A percentile compares a stretch with the other conserved stretches of the same genome.
Evolutionary conservation across 192 early-diverging fungal species (phyloP).

Genomic region (Coemansia reversa): DNA sequence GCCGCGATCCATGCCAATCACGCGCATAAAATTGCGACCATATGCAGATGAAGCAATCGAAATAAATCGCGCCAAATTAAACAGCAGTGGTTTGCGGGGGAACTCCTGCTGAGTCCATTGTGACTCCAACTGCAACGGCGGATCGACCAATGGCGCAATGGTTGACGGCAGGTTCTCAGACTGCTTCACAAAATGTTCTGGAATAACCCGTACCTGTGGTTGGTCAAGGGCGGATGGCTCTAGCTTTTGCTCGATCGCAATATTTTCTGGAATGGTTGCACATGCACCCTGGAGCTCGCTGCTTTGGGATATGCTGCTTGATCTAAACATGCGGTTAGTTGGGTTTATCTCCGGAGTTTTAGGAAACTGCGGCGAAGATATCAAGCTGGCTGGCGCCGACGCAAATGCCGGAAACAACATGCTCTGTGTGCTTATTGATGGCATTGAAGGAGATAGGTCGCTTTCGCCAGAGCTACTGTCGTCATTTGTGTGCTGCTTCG

Average conservation of each 20-base stretch:
- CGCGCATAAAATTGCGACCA: slow-evolving; percentile 72
- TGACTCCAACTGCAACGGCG: slow-evolving; percentile 11
- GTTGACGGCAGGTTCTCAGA: neutral
- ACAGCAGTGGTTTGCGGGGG: slow-evolving; percentile 57
- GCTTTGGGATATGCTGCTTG: slow-evolving; percentile 3
- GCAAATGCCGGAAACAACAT: slow-evolving; percentile 27
- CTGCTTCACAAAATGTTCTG: neutral
- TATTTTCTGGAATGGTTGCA: neutral
- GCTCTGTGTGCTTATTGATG: slow-evolving; percentile 7
- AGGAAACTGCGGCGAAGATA: slow-evolving; percentile 43
- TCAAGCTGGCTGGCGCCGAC: slow-evolving; percentile 45
- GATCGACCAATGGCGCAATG: slow-evolving; percentile 33
- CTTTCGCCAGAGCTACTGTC: slow-evolving; percentile 7
- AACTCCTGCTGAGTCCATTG: slow-evolving; percentile 39
- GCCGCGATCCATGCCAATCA: slow-evolving; percentile 58
- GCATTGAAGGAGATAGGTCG: slow-evolving; percentile 10
- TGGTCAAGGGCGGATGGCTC: neutral
- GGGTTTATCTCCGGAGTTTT: slow-evolving; percentile 10
- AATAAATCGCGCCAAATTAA: slow-evolving; percentile 69
- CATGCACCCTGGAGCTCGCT: neutral
- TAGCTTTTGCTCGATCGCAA: neutral
- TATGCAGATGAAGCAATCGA: slow-evolving; percentile 70
- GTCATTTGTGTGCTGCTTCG: slow-evolving; percentile 9
- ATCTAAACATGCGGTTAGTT: neutral
- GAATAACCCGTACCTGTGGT: neutral